These are phyloP conservation scores for Senecio squalidus DNA, from an alignment of 140 eudicot species.

Conservation along the genomic window DNA sequence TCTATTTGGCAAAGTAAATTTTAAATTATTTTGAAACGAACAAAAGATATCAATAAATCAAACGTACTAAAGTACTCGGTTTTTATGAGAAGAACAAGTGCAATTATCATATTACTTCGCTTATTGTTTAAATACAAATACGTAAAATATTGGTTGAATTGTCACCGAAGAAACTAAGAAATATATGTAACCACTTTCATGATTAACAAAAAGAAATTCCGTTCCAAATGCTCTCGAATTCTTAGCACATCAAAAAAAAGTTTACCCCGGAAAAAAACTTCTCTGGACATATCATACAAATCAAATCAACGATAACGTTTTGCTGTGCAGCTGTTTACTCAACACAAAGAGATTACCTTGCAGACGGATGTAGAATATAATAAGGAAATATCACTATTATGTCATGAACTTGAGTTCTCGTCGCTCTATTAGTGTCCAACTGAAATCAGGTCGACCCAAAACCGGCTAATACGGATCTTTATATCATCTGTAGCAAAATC, in stretches of 20 bases:
- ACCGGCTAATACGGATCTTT: conserved; percentile 9
- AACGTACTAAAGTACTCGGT: no score
- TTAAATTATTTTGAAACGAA: no score
- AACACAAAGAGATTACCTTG: conserved; percentile 20
- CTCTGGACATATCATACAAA: conserved; percentile 12
- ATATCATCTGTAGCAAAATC: conserved; percentile 17
- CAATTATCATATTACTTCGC: no score
- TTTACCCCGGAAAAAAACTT: background rate
- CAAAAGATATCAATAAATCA: no score
- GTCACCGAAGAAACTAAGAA: no score
- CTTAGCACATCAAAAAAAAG: conserved; percentile 7
- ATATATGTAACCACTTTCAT: no score
- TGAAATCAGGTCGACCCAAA: conserved; percentile 5
- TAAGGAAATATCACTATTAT: conserved; percentile 1
- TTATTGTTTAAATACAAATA: no score
- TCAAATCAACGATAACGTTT: conserved; percentile 10
- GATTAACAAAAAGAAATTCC: no score
- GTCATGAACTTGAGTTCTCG: conserved; percentile 17
- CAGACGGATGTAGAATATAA: background rate
- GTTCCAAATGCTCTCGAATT: conserved; percentile 16
- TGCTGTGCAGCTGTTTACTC: conserved; percentile 25
- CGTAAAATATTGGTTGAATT: no score
- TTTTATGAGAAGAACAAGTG: no score
- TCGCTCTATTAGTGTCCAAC: conserved; percentile 17
- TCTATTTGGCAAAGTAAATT: no score